A percentile compares a stretch with the other conserved stretches of the same genome.
Conservation (phyloP, 305 asterid species). For the Salvia sclarea region DNA sequence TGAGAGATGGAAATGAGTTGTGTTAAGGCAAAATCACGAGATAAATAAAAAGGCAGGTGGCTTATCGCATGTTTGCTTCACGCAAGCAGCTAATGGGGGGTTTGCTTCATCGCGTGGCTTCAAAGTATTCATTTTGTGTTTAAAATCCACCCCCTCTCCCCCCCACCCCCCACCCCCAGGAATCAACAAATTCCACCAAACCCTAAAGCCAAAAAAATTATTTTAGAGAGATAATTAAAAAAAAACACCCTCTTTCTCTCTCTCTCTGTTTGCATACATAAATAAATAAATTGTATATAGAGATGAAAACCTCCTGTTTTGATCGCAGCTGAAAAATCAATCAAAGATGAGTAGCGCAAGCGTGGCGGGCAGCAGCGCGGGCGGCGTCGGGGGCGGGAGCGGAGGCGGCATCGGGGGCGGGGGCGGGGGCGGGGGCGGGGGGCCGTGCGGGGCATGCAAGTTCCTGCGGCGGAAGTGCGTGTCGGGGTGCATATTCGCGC, state of each 20-base stretch:
- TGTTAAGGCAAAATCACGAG: slow-evolving; percentile 68
- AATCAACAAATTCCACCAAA: slow-evolving; percentile 42
- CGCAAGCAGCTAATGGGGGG: slow-evolving; percentile 86
- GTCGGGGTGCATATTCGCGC: slow-evolving; percentile 81
- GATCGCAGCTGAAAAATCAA: not conserved
- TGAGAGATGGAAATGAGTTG: slow-evolving; percentile 48
- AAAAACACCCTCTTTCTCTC: not conserved
- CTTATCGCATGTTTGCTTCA: slow-evolving; percentile 92
- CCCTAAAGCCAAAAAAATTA: slow-evolving; percentile 38
- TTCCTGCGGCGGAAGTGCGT: slow-evolving; percentile 86
- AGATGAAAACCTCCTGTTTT: not conserved
- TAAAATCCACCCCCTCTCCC: slow-evolving; percentile 21
- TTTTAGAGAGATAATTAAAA: slow-evolving; percentile 20
- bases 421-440: slow-evolving; percentile 82
- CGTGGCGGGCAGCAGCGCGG: slow-evolving; percentile 42
- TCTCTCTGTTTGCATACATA: not conserved
- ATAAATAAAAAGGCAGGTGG: slow-evolving; percentile 68
- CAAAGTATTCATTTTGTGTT: slow-evolving; percentile 42
- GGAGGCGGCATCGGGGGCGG: slow-evolving; percentile 45
- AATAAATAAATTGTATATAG: no score
- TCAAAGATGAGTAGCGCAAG: slow-evolving; percentile 36
- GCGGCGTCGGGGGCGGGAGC: slow-evolving; percentile 36
- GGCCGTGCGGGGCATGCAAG: slow-evolving; percentile 98
- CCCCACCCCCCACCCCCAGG: slow-evolving; percentile 4
- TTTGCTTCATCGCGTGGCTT: slow-evolving; percentile 97